phyloP scores from a whole-genome alignment of 2,329 filamentous ascomycete species.

The Venturia effusa region DNA sequence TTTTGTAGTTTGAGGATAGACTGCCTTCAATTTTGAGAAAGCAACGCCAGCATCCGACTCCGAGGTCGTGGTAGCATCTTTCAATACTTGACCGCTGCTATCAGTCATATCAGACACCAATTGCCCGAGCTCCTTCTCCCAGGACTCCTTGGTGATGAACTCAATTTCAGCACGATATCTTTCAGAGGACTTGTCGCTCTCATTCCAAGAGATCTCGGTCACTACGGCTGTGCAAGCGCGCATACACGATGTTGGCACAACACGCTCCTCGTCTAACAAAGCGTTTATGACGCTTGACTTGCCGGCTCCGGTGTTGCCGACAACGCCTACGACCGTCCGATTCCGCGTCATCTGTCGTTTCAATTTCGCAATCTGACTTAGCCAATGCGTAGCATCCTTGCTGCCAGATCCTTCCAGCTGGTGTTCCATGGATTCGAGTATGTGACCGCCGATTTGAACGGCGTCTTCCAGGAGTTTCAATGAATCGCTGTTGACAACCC shows the following conservation, averaged over 20 bases:
- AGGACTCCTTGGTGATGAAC: constrained; percentile 38
- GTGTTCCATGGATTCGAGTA: background rate
- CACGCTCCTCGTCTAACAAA: constrained; percentile 48
- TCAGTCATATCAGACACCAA: background rate
- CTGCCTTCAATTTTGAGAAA: background rate
- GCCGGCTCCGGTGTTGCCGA: constrained; percentile 51
- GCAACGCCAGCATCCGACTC: constrained; percentile 6
- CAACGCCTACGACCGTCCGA: constrained; percentile 44
- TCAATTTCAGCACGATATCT: constrained; percentile 47
- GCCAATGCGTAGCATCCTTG: background rate
- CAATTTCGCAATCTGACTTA: background rate
- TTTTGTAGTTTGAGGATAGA: constrained; percentile 6
- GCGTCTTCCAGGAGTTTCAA: background rate
- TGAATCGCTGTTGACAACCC: background rate
- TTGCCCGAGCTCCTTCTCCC: constrained; percentile 6
- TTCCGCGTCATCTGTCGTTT: constrained; percentile 16
- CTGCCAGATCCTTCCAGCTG: background rate
- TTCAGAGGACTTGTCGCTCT: constrained; percentile 25
- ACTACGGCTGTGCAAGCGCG: constrained; percentile 51
- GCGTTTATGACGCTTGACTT: constrained; percentile 56
- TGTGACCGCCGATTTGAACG: background rate
- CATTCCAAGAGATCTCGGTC: constrained; percentile 49
- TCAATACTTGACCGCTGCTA: background rate
- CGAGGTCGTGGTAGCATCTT: background rate
- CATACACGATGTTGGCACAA: constrained; percentile 47